Evolutionary conservation across 106 monocot species (phyloP).

Genomic region (Cymbidium sinense): DNA sequence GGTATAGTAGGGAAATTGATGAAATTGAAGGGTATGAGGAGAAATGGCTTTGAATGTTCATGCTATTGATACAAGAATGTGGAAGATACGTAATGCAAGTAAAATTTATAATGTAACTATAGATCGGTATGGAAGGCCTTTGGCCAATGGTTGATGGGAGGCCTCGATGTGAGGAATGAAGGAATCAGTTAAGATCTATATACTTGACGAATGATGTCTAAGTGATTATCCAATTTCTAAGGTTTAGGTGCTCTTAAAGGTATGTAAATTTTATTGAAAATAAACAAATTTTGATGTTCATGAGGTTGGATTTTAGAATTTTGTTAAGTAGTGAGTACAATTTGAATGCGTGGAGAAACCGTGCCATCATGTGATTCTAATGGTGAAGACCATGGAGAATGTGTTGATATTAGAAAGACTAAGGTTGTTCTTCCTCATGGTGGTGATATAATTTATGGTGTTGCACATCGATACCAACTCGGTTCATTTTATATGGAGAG

Average conservation of each 20-base stretch:
- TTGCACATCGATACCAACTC: too few species aligned
- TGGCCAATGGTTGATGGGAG: slow-evolving; percentile 52
- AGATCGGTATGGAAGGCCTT: slow-evolving; percentile 25
- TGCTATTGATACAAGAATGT: slow-evolving; percentile 80
- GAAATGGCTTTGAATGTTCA: slow-evolving; percentile 81
- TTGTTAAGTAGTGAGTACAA: neutral
- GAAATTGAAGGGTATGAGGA: slow-evolving; percentile 50
- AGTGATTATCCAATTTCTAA: neutral
- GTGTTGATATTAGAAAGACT: slow-evolving; percentile 37
- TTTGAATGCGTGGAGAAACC: slow-evolving; percentile 22
- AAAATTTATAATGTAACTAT: slow-evolving; percentile 60
- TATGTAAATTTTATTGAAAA: neutral
- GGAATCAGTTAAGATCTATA: slow-evolving; percentile 70
- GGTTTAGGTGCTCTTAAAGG: slow-evolving; percentile 10
- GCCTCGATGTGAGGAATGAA: slow-evolving; percentile 46
- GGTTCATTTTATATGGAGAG: slow-evolving; percentile 63
- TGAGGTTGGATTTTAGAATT: neutral
- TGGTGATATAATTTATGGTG: too few species aligned
- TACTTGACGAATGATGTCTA: slow-evolving; percentile 64
- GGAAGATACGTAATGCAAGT: slow-evolving; percentile 58
- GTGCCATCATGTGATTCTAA: slow-evolving; percentile 33
- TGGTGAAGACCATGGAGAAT: slow-evolving; percentile 16
- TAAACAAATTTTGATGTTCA: neutral
- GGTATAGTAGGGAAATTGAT: slow-evolving; percentile 63
- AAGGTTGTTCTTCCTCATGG: slow-evolving; percentile 43